Conservation (phyloP, 805 yeast species). For the Starmera dryadoides region DNA sequence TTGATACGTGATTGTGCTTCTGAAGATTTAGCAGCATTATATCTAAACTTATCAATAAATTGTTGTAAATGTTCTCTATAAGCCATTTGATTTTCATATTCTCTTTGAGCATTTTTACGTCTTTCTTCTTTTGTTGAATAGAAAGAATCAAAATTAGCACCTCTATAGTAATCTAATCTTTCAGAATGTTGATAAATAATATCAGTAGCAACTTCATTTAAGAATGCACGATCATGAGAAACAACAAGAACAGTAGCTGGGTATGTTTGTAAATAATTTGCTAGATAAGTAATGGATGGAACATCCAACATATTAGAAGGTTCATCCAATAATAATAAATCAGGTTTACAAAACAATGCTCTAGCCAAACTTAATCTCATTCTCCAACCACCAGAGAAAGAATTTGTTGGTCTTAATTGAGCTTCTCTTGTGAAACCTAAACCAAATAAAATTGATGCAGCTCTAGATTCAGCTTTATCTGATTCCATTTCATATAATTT, state of each 20-base stretch:
- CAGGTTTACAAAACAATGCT: slow-evolving; percentile 96
- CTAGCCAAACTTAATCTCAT: slow-evolving; percentile 98
- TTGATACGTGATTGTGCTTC: slow-evolving; percentile 98
- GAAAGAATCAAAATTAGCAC: slow-evolving; percentile 89
- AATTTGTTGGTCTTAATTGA: slow-evolving; percentile 75
- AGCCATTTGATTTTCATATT: slow-evolving; percentile 97
- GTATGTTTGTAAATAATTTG: slow-evolving; percentile 82
- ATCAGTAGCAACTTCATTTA: slow-evolving; percentile 97
- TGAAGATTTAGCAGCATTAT: slow-evolving; percentile 94
- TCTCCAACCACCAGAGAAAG: slow-evolving; percentile 99
- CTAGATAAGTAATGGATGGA: slow-evolving; percentile 92
- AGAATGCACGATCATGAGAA: slow-evolving; percentile 95
- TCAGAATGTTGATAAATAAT: slow-evolving; percentile 97
- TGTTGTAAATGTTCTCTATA: slow-evolving; percentile 87
- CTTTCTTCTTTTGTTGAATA: slow-evolving; percentile 93
- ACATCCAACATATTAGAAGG: slow-evolving; percentile 99
- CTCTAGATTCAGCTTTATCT: slow-evolving; percentile 96
- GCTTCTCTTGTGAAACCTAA: slow-evolving; percentile 89
- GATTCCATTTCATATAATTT: slow-evolving; percentile 90
- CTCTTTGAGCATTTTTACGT: slow-evolving; percentile 85
- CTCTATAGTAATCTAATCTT: slow-evolving; percentile 91
- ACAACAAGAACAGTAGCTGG: slow-evolving; percentile 92
- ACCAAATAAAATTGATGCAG: slow-evolving; percentile 89
- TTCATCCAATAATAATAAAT: slow-evolving; percentile 87
- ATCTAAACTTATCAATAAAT: slow-evolving; percentile 93